Evolutionary conservation across 768 basidiomycete species (phyloP).

Genomic region (Mycena polygramma): DNA sequence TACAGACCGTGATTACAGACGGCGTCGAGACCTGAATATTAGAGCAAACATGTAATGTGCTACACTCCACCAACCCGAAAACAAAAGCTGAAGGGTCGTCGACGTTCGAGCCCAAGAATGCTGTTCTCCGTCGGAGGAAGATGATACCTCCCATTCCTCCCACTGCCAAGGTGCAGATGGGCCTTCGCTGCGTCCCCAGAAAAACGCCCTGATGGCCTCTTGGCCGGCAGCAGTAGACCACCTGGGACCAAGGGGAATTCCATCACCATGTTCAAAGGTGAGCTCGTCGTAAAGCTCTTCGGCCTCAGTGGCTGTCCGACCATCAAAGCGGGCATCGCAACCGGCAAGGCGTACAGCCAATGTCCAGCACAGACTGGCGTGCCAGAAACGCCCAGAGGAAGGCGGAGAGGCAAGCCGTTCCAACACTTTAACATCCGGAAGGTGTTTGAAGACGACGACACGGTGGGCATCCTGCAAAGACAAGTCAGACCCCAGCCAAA

Average conservation of each 20-base stretch:
- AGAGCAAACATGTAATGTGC: too few relatives aligned
- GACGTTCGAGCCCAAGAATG: too few relatives aligned
- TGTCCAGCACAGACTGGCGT: slow-evolving; percentile 17
- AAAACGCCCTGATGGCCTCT: slow-evolving; percentile 19
- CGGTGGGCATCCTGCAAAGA: slow-evolving; percentile 11
- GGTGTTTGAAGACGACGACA: neutral
- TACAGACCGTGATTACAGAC: too few relatives aligned
- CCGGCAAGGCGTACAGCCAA: slow-evolving; percentile 21
- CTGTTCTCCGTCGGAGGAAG: too few relatives aligned
- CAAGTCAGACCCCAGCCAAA: neutral
- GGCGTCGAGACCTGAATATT: too few relatives aligned
- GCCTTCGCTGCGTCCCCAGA: slow-evolving; percentile 20
- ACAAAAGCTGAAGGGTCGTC: too few relatives aligned
- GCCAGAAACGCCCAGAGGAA: slow-evolving; percentile 6
- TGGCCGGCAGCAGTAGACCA: slow-evolving; percentile 22
- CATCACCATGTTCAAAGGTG: neutral
- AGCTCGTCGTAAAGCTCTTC: slow-evolving; percentile 10
- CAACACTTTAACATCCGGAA: neutral
- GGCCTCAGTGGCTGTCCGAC: neutral
- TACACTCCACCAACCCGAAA: too few relatives aligned
- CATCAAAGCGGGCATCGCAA: slow-evolving; percentile 9
- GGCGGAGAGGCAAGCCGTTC: neutral
- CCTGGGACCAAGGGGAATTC: slow-evolving; percentile 13
- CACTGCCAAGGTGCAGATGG: neutral
- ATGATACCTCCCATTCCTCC: slow-evolving; percentile 1